Evolutionary conservation across 768 basidiomycete species (phyloP).

Genomic region (Mycena rosella): DNA sequence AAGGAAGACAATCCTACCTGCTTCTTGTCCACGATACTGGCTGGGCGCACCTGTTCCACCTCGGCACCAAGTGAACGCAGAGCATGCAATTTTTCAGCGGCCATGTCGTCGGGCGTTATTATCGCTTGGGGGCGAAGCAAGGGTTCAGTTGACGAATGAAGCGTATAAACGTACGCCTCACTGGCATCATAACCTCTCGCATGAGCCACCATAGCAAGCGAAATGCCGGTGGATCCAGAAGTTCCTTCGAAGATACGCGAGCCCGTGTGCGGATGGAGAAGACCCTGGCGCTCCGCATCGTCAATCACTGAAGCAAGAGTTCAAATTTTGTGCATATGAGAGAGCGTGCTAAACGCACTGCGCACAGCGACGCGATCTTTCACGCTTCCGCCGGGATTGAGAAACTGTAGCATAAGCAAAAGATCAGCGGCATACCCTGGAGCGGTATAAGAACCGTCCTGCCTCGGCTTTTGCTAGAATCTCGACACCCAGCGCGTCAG

Average conservation of each 20-base stretch:
- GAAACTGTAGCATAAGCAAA: conserved; percentile 65
- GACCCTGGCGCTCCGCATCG: conserved; percentile 88
- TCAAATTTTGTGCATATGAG: background rate
- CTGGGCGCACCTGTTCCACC: conserved; percentile 92
- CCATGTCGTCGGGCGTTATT: conserved; percentile 91
- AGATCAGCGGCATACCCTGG: conserved; percentile 5
- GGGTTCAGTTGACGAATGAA: background rate
- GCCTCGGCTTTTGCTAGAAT: conserved; percentile 98
- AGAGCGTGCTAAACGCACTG: conserved; percentile 62
- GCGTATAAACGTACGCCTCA: conserved; percentile 50
- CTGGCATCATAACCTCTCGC: conserved; percentile 95
- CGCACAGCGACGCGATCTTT: conserved; percentile 97
- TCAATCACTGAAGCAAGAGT: conserved; percentile 80
- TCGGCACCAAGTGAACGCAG: conserved; percentile 86
- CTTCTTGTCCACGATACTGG: conserved; percentile 97
- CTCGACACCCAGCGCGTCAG: conserved; percentile 91
- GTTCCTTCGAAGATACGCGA: conserved; percentile 98
- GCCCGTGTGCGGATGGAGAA: conserved; percentile 87
- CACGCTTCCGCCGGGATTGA: conserved; percentile 98
- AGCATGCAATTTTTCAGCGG: conserved; percentile 91
- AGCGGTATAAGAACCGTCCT: conserved; percentile 21
- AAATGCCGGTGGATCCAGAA: conserved; percentile 96
- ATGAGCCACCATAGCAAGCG: conserved; percentile 91
- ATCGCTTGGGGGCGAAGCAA: conserved; percentile 72
- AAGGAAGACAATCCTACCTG: conserved; percentile 65